Conservation (phyloP, 352 stramenopile genomes). For the Phytophthora rubi region DNA sequence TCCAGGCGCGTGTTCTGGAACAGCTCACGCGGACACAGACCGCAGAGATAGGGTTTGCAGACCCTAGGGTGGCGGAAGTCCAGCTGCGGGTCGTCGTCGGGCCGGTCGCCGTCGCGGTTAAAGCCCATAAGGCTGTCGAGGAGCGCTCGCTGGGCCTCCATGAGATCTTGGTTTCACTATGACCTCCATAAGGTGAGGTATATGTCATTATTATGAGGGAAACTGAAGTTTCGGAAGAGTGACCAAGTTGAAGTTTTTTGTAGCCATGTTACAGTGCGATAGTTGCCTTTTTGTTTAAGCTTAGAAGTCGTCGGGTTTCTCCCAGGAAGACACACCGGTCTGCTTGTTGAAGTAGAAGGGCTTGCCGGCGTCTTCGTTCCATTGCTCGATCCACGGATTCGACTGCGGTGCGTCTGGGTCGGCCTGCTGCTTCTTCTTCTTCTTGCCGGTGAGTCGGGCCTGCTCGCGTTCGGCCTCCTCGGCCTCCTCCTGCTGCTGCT, state of each 20-base stretch:
- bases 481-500: slow-evolving; percentile 50
- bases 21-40: slow-evolving; percentile 86
- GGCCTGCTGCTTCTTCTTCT: slow-evolving; percentile 24
- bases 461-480: slow-evolving; percentile 34
- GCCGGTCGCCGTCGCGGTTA: slow-evolving; percentile 90
- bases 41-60: slow-evolving; percentile 85
- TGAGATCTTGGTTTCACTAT: slow-evolving; percentile 26
- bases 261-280: slow-evolving; percentile 1
- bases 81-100: slow-evolving; percentile 68
- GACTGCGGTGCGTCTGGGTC: slow-evolving; percentile 23
- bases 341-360: slow-evolving; percentile 91
- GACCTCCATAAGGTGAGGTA: no score
- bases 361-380: slow-evolving; percentile 76
- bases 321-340: slow-evolving; percentile 82
- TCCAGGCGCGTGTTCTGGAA: slow-evolving; percentile 93
- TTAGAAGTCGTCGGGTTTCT: slow-evolving; percentile 75
- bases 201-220: background rate
- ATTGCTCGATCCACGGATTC: slow-evolving; percentile 77
- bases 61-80: slow-evolving; percentile 79
- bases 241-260: slow-evolving; percentile 13
- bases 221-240: background rate
- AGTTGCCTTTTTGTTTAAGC: background rate
- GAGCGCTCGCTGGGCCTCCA: slow-evolving; percentile 88
- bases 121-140: slow-evolving; percentile 92
- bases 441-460: slow-evolving; percentile 31